Conservation (phyloP, 2,329 filamentous ascomycete species). For the Diaporthe ampelina region DNA sequence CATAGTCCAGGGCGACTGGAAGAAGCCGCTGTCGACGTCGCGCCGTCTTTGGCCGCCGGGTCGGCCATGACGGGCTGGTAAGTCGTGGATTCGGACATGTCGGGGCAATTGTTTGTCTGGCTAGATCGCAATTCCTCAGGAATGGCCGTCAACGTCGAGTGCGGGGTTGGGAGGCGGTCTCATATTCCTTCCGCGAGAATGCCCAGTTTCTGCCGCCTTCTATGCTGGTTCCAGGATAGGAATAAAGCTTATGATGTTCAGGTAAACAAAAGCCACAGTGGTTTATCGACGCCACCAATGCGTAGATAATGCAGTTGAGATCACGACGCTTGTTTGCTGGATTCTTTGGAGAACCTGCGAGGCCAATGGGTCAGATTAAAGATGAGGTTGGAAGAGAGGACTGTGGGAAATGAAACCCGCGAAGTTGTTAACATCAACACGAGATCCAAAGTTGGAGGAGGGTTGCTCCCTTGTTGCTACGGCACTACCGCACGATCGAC, state of each 20-base stretch:
- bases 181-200: slow-evolving; percentile 12
- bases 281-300: background rate
- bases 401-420: background rate
- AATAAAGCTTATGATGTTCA: background rate
- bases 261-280: slow-evolving; percentile 23
- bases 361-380: background rate
- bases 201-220: background rate
- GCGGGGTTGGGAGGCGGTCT: slow-evolving; percentile 15
- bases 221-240: background rate
- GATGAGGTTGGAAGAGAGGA: background rate
- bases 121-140: background rate
- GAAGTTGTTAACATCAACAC: slow-evolving; percentile 12
- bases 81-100: slow-evolving; percentile 32
- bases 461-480: slow-evolving; percentile 34
- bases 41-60: slow-evolving; percentile 36
- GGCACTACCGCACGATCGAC: slow-evolving; percentile 31
- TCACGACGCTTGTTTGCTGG: background rate
- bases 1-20: slow-evolving; percentile 30
- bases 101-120: background rate
- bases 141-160: slow-evolving; percentile 2
- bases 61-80: slow-evolving; percentile 25
- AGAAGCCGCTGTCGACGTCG: slow-evolving; percentile 28
- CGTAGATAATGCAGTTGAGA: background rate
- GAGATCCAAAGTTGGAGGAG: slow-evolving; percentile 17
- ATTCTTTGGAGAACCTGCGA: background rate